Conservation (phyloP, 192 early-diverging fungal species). For the Linnemannia zychae region DNA sequence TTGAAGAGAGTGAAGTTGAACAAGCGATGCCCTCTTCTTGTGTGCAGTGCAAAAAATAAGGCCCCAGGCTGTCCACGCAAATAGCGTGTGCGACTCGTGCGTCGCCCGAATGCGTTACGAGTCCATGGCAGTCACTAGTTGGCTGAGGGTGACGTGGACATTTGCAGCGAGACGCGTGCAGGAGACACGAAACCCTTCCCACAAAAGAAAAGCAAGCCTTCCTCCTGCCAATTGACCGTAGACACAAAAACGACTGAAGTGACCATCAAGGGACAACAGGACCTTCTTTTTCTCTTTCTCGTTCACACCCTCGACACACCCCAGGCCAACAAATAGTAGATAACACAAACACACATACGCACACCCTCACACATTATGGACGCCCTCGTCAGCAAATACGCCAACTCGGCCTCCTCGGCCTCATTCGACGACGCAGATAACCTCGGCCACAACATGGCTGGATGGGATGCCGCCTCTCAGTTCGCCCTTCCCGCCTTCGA, state of each 20-base stretch:
- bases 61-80: neutral
- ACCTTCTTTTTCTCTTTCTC: neutral
- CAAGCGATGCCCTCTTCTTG: neutral
- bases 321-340: neutral
- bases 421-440: constrained; percentile 31
- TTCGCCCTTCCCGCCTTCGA: constrained; percentile 70
- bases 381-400: constrained; percentile 56
- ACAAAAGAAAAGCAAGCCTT: neutral
- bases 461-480: constrained; percentile 66
- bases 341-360: neutral
- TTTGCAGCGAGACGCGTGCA: constrained; percentile 17
- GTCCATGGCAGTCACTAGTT: constrained; percentile 33
- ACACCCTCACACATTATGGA: too few relatives aligned
- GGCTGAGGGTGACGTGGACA: constrained; percentile 27
- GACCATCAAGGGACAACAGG: neutral
- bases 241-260: constrained; percentile 9
- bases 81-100: constrained; percentile 1
- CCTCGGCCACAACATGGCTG: constrained; percentile 32
- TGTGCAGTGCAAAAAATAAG: neutral
- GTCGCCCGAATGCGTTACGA: constrained; percentile 29
- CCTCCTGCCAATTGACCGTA: neutral
- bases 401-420: constrained; percentile 33
- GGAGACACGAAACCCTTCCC: constrained; percentile 4
- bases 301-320: neutral
- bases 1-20: neutral